A percentile compares a stretch with the other conserved stretches of the same genome.
Evolutionary conservation across 1,284 basidiomycete genomes (phyloP).

Genomic region (Agroathelia rolfsii): DNA sequence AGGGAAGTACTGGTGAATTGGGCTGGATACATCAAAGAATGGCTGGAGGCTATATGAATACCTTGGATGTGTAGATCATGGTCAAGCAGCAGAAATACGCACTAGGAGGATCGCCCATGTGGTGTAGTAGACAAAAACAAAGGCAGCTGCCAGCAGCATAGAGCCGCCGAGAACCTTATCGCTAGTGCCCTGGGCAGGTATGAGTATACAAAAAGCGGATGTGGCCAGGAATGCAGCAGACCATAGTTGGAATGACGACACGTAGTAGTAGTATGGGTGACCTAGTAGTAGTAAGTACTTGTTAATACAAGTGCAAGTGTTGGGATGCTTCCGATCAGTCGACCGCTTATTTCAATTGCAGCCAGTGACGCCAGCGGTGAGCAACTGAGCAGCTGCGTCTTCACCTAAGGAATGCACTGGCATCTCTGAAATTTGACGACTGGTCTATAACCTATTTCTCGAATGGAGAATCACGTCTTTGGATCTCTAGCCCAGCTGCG

Average conservation of each 20-base stretch:
- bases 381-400: too few relatives aligned
- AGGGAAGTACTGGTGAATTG: slow-evolving; percentile 74
- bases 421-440: too few relatives aligned
- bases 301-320: not conserved
- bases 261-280: not conserved
- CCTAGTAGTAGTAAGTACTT: not conserved
- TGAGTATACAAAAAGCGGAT: not conserved
- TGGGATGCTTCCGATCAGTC: not conserved
- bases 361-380: too few relatives aligned
- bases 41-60: slow-evolving; percentile 60
- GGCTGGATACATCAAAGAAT: slow-evolving; percentile 68
- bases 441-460: too few relatives aligned
- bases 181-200: slow-evolving; percentile 49
- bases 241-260: too few relatives aligned
- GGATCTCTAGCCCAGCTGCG: slow-evolving; percentile 71
- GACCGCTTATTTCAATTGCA: too few relatives aligned
- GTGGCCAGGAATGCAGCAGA: too few relatives aligned
- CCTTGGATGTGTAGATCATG: too few relatives aligned
- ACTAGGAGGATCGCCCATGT: slow-evolving; percentile 85
- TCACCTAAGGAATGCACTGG: slow-evolving; percentile 7
- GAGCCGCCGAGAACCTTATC: slow-evolving; percentile 74
- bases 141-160: slow-evolving; percentile 70
- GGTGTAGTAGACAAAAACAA: slow-evolving; percentile 85
- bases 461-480: slow-evolving; percentile 63
- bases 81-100: slow-evolving; percentile 20